Base-by-base conservation (phyloP, 768 basidiomycete species). In the Amanita phalloides region DNA sequence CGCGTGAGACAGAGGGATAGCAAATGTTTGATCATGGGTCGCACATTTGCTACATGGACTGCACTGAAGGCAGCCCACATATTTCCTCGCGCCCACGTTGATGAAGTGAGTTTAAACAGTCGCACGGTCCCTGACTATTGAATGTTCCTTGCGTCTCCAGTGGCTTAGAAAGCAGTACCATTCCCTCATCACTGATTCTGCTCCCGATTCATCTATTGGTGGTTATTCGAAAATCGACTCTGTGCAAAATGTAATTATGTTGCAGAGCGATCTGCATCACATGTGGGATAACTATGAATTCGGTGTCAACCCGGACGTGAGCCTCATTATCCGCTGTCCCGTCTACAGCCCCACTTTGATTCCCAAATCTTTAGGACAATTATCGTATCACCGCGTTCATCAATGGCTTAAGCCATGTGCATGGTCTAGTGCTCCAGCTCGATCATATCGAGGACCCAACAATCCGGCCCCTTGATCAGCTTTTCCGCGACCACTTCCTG, bases 401-500 rank as follows among this genome's bases (percentile, higher is more conserved):
- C 28, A 30, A 30, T 30, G 28, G 28, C 8, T 30, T 8, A 9
- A 30, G 8, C 28, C 8, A 30, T 30, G 8, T 30, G 7, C 28
- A 30, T 4, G 28, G 8, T 30, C 28, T 30, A 30, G 28, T 30
- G 8, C 54, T 55, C 38, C 7, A 55, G 6, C 55, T 54, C 8
- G 53, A 54, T 46, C 53, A 56, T 46, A 49, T 56, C 35, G 20
- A 20, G n/a, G 53, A 56, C 48, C 32, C 35, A 4, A 53, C 38
- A 25, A 8, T 54, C 8, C 53, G 55, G 20, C 55, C 55, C 21
- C 55, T 53, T 30, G 51, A 53, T 28, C 52, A 48, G 21, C 51
- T 53, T 35, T 55, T 55, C 20, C 51, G 45, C 41, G 51, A 53
- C 43, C 52, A 53, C 30, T 55, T 55, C 41, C 45, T 55, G 3